Percentiles rank a stretch among this genome's conserved stretches.
Conservation (phyloP, 129 eudicot species). For the Helianthus annuus region DNA sequence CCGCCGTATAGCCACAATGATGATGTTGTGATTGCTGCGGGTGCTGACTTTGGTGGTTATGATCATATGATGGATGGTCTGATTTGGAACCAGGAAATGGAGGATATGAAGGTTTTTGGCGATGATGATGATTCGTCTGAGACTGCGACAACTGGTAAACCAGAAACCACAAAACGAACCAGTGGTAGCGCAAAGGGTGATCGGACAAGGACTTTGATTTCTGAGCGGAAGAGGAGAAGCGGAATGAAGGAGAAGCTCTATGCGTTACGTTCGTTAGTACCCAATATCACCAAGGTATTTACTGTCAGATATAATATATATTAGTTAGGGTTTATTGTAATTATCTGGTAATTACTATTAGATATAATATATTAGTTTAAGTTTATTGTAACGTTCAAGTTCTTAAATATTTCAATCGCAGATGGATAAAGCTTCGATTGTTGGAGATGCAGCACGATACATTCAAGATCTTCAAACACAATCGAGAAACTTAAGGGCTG, state of each 20-base stretch:
- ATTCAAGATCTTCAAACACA: slow-evolving; percentile 68
- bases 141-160: slow-evolving; percentile 28
- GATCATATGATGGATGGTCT: slow-evolving; percentile 19
- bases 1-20: slow-evolving; percentile 8
- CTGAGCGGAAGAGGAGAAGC: slow-evolving; percentile 75
- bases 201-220: slow-evolving; percentile 65
- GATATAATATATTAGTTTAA: too few relatives aligned
- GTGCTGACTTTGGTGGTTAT: not conserved
- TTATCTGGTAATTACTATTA: too few relatives aligned
- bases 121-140: slow-evolving; percentile 49
- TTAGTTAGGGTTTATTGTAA: too few relatives aligned
- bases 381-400: not conserved
- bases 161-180: slow-evolving; percentile 18
- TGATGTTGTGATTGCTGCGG: not conserved
- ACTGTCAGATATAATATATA: too few relatives aligned
- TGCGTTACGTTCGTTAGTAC: slow-evolving; percentile 63
- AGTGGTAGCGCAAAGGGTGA: slow-evolving; percentile 41
- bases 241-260: slow-evolving; percentile 92
- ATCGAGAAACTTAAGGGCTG: slow-evolving; percentile 55
- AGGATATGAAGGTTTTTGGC: slow-evolving; percentile 28
- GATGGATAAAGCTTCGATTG: slow-evolving; percentile 94
- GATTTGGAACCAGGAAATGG: slow-evolving; percentile 13
- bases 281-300: too few relatives aligned
- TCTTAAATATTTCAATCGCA: not conserved
- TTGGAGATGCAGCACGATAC: slow-evolving; percentile 76